A percentile compares a stretch with the other conserved stretches of the same genome.
Evolutionary conservation across 148 eudicot genomes (phyloP).

Genomic region (Persicaria tinctoria): DNA sequence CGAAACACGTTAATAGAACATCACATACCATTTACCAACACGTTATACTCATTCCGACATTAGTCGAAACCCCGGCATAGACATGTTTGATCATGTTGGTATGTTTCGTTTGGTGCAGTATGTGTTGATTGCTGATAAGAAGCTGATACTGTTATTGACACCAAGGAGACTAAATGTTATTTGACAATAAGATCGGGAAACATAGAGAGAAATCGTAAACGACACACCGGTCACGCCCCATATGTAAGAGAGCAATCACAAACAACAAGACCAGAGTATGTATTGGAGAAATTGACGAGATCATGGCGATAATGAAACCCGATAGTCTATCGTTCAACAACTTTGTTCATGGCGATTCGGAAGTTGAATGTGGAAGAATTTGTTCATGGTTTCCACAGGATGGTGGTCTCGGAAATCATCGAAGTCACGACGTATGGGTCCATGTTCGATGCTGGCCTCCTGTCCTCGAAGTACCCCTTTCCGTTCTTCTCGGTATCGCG

Average conservation of each 20-base stretch:
- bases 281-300: background rate
- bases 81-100: too few species aligned
- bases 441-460: slow-evolving; percentile 71
- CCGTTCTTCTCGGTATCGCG: slow-evolving; percentile 53
- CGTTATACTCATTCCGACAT: too few species aligned
- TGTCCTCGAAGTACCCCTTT: slow-evolving; percentile 60
- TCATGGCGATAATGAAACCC: background rate
- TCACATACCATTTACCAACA: too few species aligned
- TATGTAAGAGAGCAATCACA: slow-evolving; percentile 1
- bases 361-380: background rate
- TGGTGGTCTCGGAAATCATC: slow-evolving; percentile 60
- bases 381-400: slow-evolving; percentile 39
- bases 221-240: slow-evolving; percentile 1
- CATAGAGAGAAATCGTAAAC: background rate
- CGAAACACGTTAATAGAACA: too few species aligned
- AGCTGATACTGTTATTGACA: too few species aligned
- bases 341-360: background rate
- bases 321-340: background rate
- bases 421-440: slow-evolving; percentile 57
- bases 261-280: background rate
- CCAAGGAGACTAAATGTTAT: background rate
- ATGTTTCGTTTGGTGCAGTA: too few species aligned
- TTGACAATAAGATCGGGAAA: background rate
- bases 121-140: too few species aligned
- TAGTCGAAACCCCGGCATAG: too few species aligned